Evolutionary conservation across 805 yeast species (phyloP).

Genomic region (Kazachstania psychrophila): DNA sequence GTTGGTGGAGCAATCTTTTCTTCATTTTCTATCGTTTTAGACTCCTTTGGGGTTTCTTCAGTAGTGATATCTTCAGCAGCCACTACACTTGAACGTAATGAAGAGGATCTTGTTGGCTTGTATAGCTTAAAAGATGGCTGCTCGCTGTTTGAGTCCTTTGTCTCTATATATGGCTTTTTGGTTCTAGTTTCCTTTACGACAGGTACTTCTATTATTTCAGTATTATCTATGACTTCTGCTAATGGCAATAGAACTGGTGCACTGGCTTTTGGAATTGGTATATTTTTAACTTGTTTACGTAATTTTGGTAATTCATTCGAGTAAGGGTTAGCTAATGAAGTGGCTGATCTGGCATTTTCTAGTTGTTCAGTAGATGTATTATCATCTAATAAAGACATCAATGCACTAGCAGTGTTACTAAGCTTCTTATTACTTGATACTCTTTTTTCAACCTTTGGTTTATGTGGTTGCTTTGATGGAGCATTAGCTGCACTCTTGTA

Average conservation of each 20-base stretch:
- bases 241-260: no score
- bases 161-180: background rate
- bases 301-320: constrained; percentile 17
- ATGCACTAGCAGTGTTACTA: constrained; percentile 42
- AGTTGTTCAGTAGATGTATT: constrained; percentile 10
- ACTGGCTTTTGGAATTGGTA: constrained; percentile 11
- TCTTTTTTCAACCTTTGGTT: background rate
- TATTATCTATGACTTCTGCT: no score
- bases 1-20: constrained; percentile 4
- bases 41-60: background rate
- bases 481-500: constrained; percentile 17
- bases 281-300: constrained; percentile 2
- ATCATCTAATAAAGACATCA: constrained; percentile 37
- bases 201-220: background rate
- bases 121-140: constrained; percentile 22
- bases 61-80: constrained; percentile 9
- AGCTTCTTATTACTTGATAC: constrained; percentile 14
- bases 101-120: constrained; percentile 33
- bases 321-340: constrained; percentile 36
- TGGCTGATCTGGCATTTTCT: background rate
- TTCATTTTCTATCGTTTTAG: background rate
- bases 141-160: background rate
- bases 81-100: constrained; percentile 29
- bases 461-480: no score
- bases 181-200: background rate